phyloP scores from a whole-genome alignment of 2,329 filamentous ascomycete species.

The Fusarium phyllophilum region DNA sequence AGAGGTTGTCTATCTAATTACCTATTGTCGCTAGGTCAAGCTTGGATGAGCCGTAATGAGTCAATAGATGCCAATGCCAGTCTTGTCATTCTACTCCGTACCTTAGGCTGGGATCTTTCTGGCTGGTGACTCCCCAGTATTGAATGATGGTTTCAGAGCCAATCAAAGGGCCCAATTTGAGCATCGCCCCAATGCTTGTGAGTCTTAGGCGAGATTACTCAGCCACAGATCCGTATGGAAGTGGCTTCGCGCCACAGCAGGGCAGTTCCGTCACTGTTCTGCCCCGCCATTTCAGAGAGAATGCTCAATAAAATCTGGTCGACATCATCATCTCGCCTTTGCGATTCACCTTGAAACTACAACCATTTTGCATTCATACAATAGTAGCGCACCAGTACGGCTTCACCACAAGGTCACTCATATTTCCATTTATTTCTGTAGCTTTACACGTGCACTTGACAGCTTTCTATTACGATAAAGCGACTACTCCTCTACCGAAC shows the following conservation, averaged over 20 bases:
- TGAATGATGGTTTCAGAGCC: neutral
- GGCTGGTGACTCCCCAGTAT: slow-evolving; percentile 29
- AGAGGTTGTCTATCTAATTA: neutral
- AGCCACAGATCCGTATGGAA: slow-evolving; percentile 16
- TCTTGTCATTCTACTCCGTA: neutral
- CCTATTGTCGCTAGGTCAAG: neutral
- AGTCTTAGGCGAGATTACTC: slow-evolving; percentile 30
- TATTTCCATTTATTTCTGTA: neutral
- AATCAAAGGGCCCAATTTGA: slow-evolving; percentile 19
- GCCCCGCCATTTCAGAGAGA: slow-evolving; percentile 39
- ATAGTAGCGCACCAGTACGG: neutral
- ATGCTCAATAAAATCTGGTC: slow-evolving; percentile 42
- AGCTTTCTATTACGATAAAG: neutral
- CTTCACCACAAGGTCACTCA: neutral
- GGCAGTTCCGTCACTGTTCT: slow-evolving; percentile 23
- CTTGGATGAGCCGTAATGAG: slow-evolving; percentile 15
- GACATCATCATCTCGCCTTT: slow-evolving; percentile 32
- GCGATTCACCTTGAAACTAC: neutral
- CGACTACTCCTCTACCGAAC: slow-evolving; percentile 9
- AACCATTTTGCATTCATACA: neutral
- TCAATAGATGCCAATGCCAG: neutral
- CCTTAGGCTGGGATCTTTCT: neutral
- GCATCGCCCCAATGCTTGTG: neutral
- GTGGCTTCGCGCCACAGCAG: slow-evolving; percentile 18
- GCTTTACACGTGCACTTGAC: neutral